phyloP scores from a whole-genome alignment of 495 filamentous ascomycete species.

The Lasiosphaeriaceae sp. region DNA sequence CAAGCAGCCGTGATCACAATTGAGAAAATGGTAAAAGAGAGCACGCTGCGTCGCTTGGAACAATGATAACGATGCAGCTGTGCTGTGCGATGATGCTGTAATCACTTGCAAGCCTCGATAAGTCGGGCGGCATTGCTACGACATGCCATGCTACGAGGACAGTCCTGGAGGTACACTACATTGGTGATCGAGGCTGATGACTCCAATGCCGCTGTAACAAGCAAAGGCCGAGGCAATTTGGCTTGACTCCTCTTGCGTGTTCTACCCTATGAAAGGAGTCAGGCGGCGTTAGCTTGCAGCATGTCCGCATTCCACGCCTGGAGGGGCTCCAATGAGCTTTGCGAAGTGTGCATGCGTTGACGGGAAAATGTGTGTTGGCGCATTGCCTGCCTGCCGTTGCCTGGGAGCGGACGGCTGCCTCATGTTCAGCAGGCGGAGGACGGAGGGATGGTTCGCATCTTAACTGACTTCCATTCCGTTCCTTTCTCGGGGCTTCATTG shows the following conservation, averaged over 20 bases:
- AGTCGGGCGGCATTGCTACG: background rate
- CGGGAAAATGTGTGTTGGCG: constrained; percentile 24
- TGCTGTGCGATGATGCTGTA: too few species aligned
- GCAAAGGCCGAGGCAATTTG: background rate
- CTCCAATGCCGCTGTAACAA: constrained; percentile 15
- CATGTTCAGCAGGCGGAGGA: constrained; percentile 7
- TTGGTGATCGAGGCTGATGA: constrained; percentile 20
- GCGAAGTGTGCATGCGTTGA: constrained; percentile 9
- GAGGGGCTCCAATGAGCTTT: constrained; percentile 26
- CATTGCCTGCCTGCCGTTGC: constrained; percentile 20
- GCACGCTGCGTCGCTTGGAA: background rate
- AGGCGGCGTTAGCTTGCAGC: constrained; percentile 23
- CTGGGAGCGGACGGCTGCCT: constrained; percentile 17
- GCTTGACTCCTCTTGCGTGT: constrained; percentile 10
- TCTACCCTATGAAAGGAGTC: constrained; percentile 24
- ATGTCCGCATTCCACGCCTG: constrained; percentile 22
- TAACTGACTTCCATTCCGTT: constrained; percentile 5
- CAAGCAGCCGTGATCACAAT: too few species aligned
- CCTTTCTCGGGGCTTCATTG: constrained; percentile 11
- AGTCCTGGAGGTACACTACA: background rate
- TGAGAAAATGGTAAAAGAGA: too few species aligned
- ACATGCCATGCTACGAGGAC: too few species aligned
- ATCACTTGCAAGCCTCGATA: background rate
- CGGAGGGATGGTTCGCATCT: constrained; percentile 6
- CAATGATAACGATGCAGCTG: background rate